Conservation (phyloP, 345 rosid species). For the Jatropha curcas region DNA sequence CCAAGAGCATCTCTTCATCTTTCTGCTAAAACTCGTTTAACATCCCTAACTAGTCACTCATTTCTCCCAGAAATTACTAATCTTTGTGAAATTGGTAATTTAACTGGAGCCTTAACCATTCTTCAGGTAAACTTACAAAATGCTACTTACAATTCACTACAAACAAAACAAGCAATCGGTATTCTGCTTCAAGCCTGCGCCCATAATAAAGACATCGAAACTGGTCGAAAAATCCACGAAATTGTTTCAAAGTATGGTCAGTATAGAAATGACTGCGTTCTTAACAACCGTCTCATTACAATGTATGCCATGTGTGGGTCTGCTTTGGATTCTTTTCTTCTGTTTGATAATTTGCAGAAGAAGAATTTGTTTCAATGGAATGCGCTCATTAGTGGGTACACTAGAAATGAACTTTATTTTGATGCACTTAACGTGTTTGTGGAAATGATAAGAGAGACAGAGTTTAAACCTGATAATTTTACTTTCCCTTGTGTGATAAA, state of each 20-base stretch:
- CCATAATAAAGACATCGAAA: constrained; percentile 39
- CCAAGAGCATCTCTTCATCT: constrained; percentile 15
- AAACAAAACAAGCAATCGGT: constrained; percentile 45
- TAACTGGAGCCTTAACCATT: constrained; percentile 39
- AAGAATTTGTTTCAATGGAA: constrained; percentile 73
- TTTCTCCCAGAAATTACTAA: constrained; percentile 37
- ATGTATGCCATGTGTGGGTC: constrained; percentile 62
- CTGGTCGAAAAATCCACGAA: constrained; percentile 50
- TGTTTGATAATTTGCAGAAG: constrained; percentile 39
- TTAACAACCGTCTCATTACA: constrained; percentile 52
- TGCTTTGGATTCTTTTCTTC: constrained; percentile 45
- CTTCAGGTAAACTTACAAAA: constrained; percentile 19
- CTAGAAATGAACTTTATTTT: constrained; percentile 53
- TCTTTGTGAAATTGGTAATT: constrained; percentile 42
- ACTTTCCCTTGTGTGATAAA: constrained; percentile 69
- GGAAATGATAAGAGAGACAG: constrained; percentile 38
- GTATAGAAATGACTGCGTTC: constrained; percentile 46
- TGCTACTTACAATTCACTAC: constrained; percentile 25
- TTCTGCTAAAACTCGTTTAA: constrained; percentile 6
- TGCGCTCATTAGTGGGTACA: constrained; percentile 58
- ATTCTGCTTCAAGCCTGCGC: constrained; percentile 56
- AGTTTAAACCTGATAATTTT: constrained; percentile 56
- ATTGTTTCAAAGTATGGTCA: constrained; percentile 42
- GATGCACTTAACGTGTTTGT: constrained; percentile 49
- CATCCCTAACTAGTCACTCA: constrained; percentile 14